Evolutionary conservation across 768 basidiomycete species (phyloP).

Genomic region (Tulasnella sp.): DNA sequence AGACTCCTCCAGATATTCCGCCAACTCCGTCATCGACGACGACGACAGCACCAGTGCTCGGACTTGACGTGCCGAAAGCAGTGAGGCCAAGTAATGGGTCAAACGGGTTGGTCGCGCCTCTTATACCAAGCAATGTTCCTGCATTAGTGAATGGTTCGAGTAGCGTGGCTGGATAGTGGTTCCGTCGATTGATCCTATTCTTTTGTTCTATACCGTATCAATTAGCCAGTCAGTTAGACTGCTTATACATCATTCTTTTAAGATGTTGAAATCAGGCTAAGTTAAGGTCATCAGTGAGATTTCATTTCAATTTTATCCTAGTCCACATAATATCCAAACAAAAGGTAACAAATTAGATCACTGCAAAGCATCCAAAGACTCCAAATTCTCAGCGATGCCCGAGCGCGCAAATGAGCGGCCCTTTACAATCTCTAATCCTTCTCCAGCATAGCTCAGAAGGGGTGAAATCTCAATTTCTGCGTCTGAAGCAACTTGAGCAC

Average conservation of each 20-base stretch:
- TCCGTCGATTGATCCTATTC: no score
- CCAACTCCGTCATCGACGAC: background rate
- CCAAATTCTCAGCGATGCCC: conserved; percentile 49
- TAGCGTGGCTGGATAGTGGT: no score
- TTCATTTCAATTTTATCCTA: background rate
- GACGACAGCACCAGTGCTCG: background rate
- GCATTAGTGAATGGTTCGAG: no score
- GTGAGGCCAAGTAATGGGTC: no score
- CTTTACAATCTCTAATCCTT: conserved; percentile 67
- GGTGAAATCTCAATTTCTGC: conserved; percentile 89
- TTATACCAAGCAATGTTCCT: no score
- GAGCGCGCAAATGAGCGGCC: conserved; percentile 69
- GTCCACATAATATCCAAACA: background rate
- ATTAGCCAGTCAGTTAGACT: no score
- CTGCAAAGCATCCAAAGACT: conserved; percentile 58
- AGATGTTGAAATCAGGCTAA: no score
- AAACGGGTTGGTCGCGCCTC: no score
- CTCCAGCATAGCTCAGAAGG: conserved; percentile 78
- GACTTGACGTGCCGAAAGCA: background rate
- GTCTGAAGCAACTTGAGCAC: conserved; percentile 55
- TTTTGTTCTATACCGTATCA: no score
- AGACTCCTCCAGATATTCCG: background rate
- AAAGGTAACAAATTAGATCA: conserved; percentile 24
- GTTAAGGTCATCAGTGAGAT: no score
- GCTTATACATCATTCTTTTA: no score